Conservation (phyloP, 2,329 filamentous ascomycete genomes). For the Sporothrix globosa region DNA sequence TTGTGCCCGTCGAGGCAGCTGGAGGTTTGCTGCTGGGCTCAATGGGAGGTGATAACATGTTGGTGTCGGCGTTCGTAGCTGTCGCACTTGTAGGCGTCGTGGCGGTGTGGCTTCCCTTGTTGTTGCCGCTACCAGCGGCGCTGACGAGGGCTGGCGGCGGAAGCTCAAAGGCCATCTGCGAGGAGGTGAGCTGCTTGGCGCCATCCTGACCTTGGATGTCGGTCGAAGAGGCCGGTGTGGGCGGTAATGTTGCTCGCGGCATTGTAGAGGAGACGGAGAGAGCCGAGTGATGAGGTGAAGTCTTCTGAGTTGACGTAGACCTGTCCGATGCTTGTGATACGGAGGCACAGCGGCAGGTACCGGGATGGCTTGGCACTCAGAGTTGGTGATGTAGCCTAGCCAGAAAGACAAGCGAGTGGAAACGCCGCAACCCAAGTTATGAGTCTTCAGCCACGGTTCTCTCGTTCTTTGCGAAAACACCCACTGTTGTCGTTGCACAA, state of each 20-base stretch:
- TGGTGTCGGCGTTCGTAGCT: constrained; percentile 40
- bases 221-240: constrained; percentile 77
- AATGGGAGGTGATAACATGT: constrained; percentile 43
- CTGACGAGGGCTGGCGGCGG: constrained; percentile 72
- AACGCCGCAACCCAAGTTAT: neutral
- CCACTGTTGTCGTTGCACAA: neutral
- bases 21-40: constrained; percentile 22
- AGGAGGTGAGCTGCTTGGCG: constrained; percentile 59
- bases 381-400: too few relatives aligned
- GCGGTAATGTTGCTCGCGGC: constrained; percentile 68
- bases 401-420: neutral
- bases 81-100: neutral
- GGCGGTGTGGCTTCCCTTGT: constrained; percentile 40
- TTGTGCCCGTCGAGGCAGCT: neutral
- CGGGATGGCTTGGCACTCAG: neutral
- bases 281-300: neutral
- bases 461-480: neutral
- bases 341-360: neutral
- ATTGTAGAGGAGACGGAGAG: constrained; percentile 48
- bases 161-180: constrained; percentile 73
- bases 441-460: neutral
- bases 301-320: too few relatives aligned
- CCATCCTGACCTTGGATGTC: constrained; percentile 76
- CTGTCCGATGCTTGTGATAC: neutral
- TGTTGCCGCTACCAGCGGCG: constrained; percentile 39